phyloP scores from a whole-genome alignment of 2,329 filamentous ascomycete species.

The Beauveria pseudobassiana region DNA sequence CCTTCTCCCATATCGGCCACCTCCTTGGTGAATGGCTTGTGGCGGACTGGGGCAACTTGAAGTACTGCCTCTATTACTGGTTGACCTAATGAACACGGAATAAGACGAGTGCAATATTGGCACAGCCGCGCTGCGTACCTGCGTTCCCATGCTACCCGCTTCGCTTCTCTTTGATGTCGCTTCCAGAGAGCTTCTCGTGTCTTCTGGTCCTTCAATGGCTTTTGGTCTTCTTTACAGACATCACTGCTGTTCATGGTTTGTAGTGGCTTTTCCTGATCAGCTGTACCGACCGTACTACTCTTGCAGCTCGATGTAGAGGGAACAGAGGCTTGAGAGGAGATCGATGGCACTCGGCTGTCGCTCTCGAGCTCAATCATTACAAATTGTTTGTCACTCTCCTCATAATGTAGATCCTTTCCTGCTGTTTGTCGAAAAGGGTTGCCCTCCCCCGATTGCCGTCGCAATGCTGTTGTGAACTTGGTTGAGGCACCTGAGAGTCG shows the following conservation, averaged over 20 bases:
- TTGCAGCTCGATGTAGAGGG: conserved; percentile 3
- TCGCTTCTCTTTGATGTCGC: background rate
- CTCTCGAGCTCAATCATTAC: background rate
- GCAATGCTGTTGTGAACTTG: background rate
- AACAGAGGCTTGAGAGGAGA: background rate
- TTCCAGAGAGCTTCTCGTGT: background rate
- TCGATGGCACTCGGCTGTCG: conserved; percentile 6
- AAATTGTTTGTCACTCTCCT: too few species aligned
- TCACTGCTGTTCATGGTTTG: background rate
- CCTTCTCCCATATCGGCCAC: background rate
- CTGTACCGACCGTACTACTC: background rate
- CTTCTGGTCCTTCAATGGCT: background rate
- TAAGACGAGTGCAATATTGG: background rate
- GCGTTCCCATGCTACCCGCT: conserved; percentile 3
- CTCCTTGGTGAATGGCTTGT: conserved; percentile 15
- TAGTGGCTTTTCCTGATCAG: background rate
- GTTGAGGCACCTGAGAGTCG: background rate
- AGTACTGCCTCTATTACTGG: background rate
- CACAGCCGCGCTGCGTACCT: background rate
- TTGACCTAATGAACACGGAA: background rate
- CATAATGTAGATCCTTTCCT: background rate
- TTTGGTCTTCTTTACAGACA: background rate
- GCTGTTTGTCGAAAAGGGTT: background rate
- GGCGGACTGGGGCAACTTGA: conserved; percentile 8
- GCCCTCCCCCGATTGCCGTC: background rate